A percentile compares a stretch with the other conserved stretches of the same genome.
Evolutionary conservation across 495 filamentous ascomycete genomes (phyloP).

Genomic region (Pyrenopolyporus hunteri): DNA sequence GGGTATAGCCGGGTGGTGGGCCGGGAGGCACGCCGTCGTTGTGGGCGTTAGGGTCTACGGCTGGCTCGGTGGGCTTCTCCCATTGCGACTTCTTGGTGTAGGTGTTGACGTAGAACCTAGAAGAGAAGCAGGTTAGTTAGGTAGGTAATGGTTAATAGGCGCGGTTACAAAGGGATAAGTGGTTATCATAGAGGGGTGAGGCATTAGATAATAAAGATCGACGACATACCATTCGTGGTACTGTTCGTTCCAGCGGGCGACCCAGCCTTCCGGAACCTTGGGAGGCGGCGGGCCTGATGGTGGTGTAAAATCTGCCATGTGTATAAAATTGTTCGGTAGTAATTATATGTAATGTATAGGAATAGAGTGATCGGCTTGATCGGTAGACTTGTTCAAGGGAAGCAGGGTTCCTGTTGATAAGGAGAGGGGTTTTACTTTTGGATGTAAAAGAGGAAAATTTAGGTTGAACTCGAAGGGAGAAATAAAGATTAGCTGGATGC

Average conservation of each 20-base stretch:
- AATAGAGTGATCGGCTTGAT: conserved; percentile 6
- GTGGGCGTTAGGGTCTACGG: conserved; percentile 50
- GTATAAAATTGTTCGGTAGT: conserved; percentile 18
- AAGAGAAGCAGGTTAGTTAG: background rate
- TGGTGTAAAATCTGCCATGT: conserved; percentile 68
- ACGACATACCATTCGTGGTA: conserved; percentile 75
- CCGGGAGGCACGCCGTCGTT: conserved; percentile 52
- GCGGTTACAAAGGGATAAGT: too few relatives aligned
- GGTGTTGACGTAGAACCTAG: conserved; percentile 87
- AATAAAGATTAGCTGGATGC: background rate
- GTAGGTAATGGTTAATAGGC: background rate
- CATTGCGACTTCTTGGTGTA: conserved; percentile 87
- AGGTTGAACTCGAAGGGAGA: background rate
- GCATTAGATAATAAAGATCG: background rate
- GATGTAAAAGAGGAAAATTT: background rate
- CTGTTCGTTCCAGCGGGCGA: conserved; percentile 74
- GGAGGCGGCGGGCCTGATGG: conserved; percentile 85
- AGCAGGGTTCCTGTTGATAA: conserved; percentile 9
- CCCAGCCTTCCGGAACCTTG: conserved; percentile 87
- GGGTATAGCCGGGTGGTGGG: conserved; percentile 70
- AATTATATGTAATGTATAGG: conserved; percentile 5
- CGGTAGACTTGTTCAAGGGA: conserved; percentile 5
- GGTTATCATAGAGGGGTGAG: too few relatives aligned
- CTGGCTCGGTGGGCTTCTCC: conserved; percentile 73
- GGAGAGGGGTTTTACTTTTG: conserved; percentile 17